Evolutionary conservation across 495 filamentous ascomycete genomes (phyloP).

Genomic region (Neurospora sp.): DNA sequence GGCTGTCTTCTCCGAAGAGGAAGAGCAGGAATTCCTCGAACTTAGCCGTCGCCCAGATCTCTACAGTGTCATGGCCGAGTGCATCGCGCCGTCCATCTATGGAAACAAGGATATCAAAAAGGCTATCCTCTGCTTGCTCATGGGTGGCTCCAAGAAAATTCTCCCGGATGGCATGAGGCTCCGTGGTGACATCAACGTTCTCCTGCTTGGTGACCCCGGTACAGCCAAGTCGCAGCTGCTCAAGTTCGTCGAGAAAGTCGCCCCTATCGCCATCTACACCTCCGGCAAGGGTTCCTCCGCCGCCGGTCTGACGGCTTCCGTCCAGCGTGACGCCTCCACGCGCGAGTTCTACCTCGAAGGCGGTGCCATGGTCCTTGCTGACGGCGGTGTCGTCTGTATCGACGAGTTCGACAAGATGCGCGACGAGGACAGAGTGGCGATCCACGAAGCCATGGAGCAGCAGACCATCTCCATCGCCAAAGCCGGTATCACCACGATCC

Average conservation of each 20-base stretch:
- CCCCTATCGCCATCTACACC: slow-evolving; percentile 97
- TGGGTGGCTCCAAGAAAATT: slow-evolving; percentile 98
- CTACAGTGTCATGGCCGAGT: slow-evolving; percentile 80
- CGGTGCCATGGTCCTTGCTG: slow-evolving; percentile 96
- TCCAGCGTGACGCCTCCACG: slow-evolving; percentile 83
- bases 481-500: slow-evolving; percentile 95
- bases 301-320: slow-evolving; percentile 94
- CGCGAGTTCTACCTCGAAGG: slow-evolving; percentile 98
- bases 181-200: slow-evolving; percentile 96
- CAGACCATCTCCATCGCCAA: slow-evolving; percentile 99
- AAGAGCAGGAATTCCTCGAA: slow-evolving; percentile 95
- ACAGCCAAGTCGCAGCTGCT: slow-evolving; percentile 97
- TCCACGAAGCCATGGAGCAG: slow-evolving; percentile 99
- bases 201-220: slow-evolving; percentile 94
- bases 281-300: slow-evolving; percentile 98
- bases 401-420: slow-evolving; percentile 99
- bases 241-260: slow-evolving; percentile 95
- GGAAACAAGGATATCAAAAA: slow-evolving; percentile 97
- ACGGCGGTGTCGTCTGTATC: slow-evolving; percentile 97
- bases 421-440: slow-evolving; percentile 96
- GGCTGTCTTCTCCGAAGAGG: slow-evolving; percentile 81
- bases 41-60: slow-evolving; percentile 85
- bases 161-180: slow-evolving; percentile 97
- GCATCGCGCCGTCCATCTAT: slow-evolving; percentile 96
- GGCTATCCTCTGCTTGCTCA: slow-evolving; percentile 87